Base-by-base conservation (phyloP, 768 basidiomycete species). In the Mycena polygramma region DNA sequence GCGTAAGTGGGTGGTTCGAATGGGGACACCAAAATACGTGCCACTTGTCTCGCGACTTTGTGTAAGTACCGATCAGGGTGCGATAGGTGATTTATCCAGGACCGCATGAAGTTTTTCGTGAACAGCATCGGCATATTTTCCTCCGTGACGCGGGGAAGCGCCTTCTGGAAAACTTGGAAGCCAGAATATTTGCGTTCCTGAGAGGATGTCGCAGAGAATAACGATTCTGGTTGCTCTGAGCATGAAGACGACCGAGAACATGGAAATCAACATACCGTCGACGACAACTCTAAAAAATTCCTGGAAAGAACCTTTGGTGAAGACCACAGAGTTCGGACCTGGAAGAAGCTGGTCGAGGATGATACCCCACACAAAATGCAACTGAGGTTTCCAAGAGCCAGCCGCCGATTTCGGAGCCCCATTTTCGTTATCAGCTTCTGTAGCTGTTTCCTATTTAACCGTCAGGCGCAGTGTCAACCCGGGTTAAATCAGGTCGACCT, bases 71-170 rank as follows among this genome's bases (percentile, higher is more conserved):
- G 89, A 79, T 98, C 97, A 53, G 86, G 87, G 63, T 94, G 91
- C 0, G 95, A 93, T 24, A 99, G 86, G 79, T 99, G 96, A 77
- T 97, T 97, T 69, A 97, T 97, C 95, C 97, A 97, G 45, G 92
- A 92, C 45, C 96, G 91, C 93, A 98, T 96, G 76, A 98, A 94
- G 79, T 98, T 96, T 75, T 92, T 92, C 22, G 94, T 97, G 79
- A 99, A 96, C 41, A 99, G 84, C 87, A 95, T 91, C 0, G 94
- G 92, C 74, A 97, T 84, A 62, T 89, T 91, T 53, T 87, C 81
- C 20, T 89, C 80, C 19, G 87, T 83, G 37, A 94, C 86, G 45
- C 90, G 90, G 19, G 88, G 86, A 49, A 98, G 83, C 10, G 95
- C 90, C 72, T 89, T 92, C 75, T 91, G 89, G 81, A 98, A 94